Conservation (phyloP, 208 protist species). For the Leishmania arabica region DNA sequence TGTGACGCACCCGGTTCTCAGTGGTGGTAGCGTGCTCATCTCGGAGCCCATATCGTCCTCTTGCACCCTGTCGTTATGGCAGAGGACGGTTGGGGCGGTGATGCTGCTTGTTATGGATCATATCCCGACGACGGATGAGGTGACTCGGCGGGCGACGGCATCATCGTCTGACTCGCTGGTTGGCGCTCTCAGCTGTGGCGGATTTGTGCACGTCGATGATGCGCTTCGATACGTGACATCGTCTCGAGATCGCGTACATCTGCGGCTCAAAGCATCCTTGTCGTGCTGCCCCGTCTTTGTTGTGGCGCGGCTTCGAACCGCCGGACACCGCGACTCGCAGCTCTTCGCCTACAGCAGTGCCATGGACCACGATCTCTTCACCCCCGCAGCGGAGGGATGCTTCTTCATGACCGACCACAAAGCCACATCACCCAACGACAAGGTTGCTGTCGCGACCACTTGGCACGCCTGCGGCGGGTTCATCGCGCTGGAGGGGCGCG, state of each 20-base stretch:
- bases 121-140: constrained; percentile 21
- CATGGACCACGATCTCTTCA: constrained; percentile 6
- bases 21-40: constrained; percentile 19
- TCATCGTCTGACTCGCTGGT: constrained; percentile 14
- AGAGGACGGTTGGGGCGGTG: constrained; percentile 5
- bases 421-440: background rate
- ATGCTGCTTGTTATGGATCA: constrained; percentile 20
- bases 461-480: constrained; percentile 18
- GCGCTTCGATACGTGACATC: constrained; percentile 16
- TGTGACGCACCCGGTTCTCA: constrained; percentile 13
- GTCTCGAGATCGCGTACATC: constrained; percentile 13
- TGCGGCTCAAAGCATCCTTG: constrained; percentile 10
- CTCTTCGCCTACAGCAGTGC: constrained; percentile 33
- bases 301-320: constrained; percentile 19
- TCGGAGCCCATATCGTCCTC: constrained; percentile 48
- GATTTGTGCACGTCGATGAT: constrained; percentile 33
- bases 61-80: constrained; percentile 50
- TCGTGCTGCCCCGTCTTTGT: constrained; percentile 14
- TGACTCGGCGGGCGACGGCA: background rate
- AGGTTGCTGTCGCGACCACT: background rate
- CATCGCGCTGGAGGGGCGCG: constrained; percentile 15
- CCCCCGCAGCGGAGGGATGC: constrained; percentile 13
- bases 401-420: constrained; percentile 12
- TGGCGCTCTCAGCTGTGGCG: constrained; percentile 14
- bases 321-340: constrained; percentile 11